phyloP scores from a whole-genome alignment of 306 rosid genomes.

The Parietaria judaica region DNA sequence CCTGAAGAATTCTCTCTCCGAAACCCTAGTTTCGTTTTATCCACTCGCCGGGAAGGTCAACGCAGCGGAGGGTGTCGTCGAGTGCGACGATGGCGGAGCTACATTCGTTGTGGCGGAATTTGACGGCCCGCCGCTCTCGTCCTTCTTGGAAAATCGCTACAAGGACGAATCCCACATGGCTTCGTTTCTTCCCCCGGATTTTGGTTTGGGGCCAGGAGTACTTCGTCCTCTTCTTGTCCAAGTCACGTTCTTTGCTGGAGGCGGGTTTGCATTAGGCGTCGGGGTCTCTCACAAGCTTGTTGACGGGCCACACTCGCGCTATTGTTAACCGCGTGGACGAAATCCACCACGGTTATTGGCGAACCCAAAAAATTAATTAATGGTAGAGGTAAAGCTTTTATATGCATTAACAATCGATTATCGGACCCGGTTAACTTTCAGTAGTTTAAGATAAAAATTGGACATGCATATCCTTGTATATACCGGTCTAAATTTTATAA shows the following conservation, averaged over 20 bases:
- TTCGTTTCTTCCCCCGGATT: slow-evolving; percentile 18
- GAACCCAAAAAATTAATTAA: neutral
- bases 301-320: slow-evolving; percentile 32
- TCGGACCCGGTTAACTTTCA: too few relatives aligned
- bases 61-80: slow-evolving; percentile 20
- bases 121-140: slow-evolving; percentile 5
- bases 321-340: slow-evolving; percentile 38
- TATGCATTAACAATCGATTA: too few relatives aligned
- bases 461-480: too few relatives aligned
- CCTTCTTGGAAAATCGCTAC: slow-evolving; percentile 4
- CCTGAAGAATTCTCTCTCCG: slow-evolving; percentile 35
- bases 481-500: too few relatives aligned
- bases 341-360: neutral
- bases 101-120: slow-evolving; percentile 18
- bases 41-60: slow-evolving; percentile 44
- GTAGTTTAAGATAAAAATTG: too few relatives aligned
- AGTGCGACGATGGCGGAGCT: slow-evolving; percentile 43
- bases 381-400: too few relatives aligned
- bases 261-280: slow-evolving; percentile 40
- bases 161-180: neutral
- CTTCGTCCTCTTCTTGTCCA: slow-evolving; percentile 29
- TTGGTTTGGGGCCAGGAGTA: neutral
- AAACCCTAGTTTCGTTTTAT: slow-evolving; percentile 34
- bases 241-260: slow-evolving; percentile 37
- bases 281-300: slow-evolving; percentile 35